Base-by-base conservation (phyloP, 352 stramenopile species). In the Aphanomyces euteiches region DNA sequence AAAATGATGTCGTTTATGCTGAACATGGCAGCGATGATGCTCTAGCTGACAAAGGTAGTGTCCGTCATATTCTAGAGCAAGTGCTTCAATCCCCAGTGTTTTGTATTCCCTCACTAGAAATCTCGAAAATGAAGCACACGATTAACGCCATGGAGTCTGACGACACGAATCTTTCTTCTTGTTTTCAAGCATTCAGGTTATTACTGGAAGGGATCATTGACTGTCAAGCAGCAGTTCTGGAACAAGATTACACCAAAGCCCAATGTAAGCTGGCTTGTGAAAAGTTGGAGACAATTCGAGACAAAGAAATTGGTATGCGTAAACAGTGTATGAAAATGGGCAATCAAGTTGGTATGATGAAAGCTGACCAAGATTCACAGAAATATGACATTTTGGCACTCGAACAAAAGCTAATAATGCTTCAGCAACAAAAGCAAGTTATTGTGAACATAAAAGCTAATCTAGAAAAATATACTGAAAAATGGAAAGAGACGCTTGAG, bases 291-390 rank as follows among this genome's bases (percentile, higher is more conserved):
- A 28, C 28, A 28, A 28, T 28, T 28, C 28, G 28, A 28, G 28
- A 28, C 28, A 28, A 28, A 2, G 28, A 28, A 28, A 28, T 28
- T 28, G 28, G 28, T 28, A 28, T 28, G 28, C 28, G 28, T 28
- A 28, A 28, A 28, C 28, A 28, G 28, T 28, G 2, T 28, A 28
- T 28, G 28, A 19, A 21, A 4, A 21, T 61, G 10, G 4, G 5
- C 3, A 70, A 63, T 34, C 45, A 48, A 5, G 12, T 47, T n/a
- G 39, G 21, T 19, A 70, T 70, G 64, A 39, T 37, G 3, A 5
- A n/a, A 19, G 64, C 48, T 3, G 64, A 70, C 40, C 12, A 47
- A 15, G 37, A 56, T 5, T 34, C 47, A 38, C 64, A 58, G 6
- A 39, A 70, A 17, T 13, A 19, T 5, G 54, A 60, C 4, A 19